Evolutionary conservation across 306 rosid species (phyloP), one percentile per base, ranked within the genome.

Genomic region (Crataegus laevigata): DNA sequence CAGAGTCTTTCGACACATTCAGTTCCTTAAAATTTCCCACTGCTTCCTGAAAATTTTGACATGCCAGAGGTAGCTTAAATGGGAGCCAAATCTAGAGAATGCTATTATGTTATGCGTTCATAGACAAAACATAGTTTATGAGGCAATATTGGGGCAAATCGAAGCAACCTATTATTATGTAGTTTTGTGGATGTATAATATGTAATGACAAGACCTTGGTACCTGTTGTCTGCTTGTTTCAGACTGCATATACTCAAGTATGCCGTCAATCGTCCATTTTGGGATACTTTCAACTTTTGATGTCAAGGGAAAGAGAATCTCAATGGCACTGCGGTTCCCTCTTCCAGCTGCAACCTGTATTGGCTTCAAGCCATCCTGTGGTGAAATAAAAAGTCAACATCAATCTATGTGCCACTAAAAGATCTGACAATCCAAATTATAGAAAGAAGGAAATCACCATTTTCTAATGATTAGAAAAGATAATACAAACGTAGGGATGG

Each of bases 301-400:
- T 1, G 99, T 90, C 86, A 89, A 81, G 30, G 97, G 98, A 78
- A 86, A 85, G 70, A 94, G 86, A 74, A 90, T 83, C 83, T 92
- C 96, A 65, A 92, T 90, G 55, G 78, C 90, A 70, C 63, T 83
- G 40, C 79, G 89, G 78, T 81, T 83, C 78, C 92, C 91, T 85
- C 93, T 88, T 40, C 82, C 84, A 80, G 96, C 99, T 66, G 96
- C 92, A 80, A 89, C 87, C 73, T 83, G 87, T 75, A 94, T 83
- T 30, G 99, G 92, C 96, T 88, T 94, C 32, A 83, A 57, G 38
- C 92, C 99, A 82, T 92, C 97, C 98, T 94, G 91, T 30, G 42
- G 88, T 72, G 69, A 82, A 79, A 79, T 69, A 25, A 6, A 19
- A 52, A 5, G n/a, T 34, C 45, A 29, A 13, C 45, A 29, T 64